A percentile compares a stretch with the other conserved stretches of the same genome.
Evolutionary conservation across 2,329 filamentous ascomycete genomes (phyloP).

Genomic region (Shiraia bambusicola): DNA sequence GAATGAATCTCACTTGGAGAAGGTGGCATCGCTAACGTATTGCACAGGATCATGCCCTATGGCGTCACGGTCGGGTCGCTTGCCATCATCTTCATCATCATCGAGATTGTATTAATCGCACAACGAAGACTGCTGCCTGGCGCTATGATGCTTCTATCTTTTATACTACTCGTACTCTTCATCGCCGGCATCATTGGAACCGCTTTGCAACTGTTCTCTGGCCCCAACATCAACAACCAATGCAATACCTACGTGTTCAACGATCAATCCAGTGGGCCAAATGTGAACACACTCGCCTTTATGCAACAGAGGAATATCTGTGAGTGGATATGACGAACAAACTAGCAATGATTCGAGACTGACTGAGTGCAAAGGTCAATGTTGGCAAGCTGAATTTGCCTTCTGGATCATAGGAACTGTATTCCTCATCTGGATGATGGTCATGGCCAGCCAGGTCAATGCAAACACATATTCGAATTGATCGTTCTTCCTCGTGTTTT

Average conservation of each 20-base stretch:
- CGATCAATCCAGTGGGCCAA: constrained; percentile 50
- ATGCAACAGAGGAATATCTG: constrained; percentile 65
- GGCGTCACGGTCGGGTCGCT: constrained; percentile 61
- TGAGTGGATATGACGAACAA: constrained; percentile 36
- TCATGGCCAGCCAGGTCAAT: constrained; percentile 61
- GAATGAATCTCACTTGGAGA: constrained; percentile 3
- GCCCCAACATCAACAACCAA: constrained; percentile 59
- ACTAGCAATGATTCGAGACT: constrained; percentile 5
- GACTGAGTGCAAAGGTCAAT: constrained; percentile 51
- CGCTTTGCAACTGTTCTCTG: constrained; percentile 61
- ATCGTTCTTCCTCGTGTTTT: constrained; percentile 1
- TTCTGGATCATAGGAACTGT: constrained; percentile 64
- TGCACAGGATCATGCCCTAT: constrained; percentile 63
- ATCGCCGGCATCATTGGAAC: constrained; percentile 65
- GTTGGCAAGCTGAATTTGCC: constrained; percentile 64
- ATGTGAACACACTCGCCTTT: constrained; percentile 60
- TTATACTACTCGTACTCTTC: constrained; percentile 64
- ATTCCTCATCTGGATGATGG: constrained; percentile 68
- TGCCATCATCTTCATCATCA: constrained; percentile 59
- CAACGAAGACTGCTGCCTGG: constrained; percentile 60
- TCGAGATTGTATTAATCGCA: constrained; percentile 59
- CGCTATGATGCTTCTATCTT: constrained; percentile 60
- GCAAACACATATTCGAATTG: constrained; percentile 43
- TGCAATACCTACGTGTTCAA: constrained; percentile 60
- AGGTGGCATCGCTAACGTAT: constrained; percentile 5